Conservation (phyloP, 495 filamentous ascomycete genomes). For the Lophiotrema nucula region DNA sequence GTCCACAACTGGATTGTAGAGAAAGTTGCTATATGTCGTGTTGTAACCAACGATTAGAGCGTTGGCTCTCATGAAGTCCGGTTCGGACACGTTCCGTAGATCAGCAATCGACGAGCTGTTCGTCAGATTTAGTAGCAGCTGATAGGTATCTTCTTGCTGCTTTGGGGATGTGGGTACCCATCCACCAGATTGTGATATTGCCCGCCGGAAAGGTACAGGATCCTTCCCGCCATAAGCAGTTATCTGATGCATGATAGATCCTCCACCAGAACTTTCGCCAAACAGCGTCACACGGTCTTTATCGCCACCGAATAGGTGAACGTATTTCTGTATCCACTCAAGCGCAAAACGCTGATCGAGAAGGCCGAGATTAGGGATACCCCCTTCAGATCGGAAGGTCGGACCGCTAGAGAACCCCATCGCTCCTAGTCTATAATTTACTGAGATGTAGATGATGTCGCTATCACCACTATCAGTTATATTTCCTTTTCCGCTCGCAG, state of each 20-base stretch:
- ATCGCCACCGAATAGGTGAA: conserved; percentile 68
- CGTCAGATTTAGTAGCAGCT: conserved; percentile 47
- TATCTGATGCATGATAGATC: conserved; percentile 65
- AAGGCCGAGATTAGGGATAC: conserved; percentile 62
- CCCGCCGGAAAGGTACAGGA: conserved; percentile 39
- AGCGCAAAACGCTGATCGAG: conserved; percentile 68
- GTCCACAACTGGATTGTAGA: conserved; percentile 58
- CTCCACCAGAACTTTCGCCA: conserved; percentile 70
- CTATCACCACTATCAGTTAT: not conserved
- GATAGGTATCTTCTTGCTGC: conserved; percentile 45
- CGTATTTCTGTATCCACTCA: conserved; percentile 69
- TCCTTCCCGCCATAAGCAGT: conserved; percentile 42
- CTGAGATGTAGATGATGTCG: conserved; percentile 36
- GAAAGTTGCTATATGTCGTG: conserved; percentile 50
- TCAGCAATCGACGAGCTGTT: conserved; percentile 53
- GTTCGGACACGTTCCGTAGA: conserved; percentile 47
- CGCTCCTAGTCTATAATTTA: conserved; percentile 53
- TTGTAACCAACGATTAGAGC: conserved; percentile 44
- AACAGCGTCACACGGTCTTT: conserved; percentile 59
- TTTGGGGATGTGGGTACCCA: conserved; percentile 44
- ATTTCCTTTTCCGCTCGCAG: conserved; percentile 15
- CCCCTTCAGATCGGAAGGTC: conserved; percentile 46
- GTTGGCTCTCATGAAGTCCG: conserved; percentile 53
- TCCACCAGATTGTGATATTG: conserved; percentile 48
- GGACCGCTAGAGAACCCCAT: conserved; percentile 61